A percentile compares a stretch with the other conserved stretches of the same genome.
These are phyloP conservation scores for Myxozyma melibiosi DNA, from an alignment of 805 yeast species.

Conservation along the genomic window DNA sequence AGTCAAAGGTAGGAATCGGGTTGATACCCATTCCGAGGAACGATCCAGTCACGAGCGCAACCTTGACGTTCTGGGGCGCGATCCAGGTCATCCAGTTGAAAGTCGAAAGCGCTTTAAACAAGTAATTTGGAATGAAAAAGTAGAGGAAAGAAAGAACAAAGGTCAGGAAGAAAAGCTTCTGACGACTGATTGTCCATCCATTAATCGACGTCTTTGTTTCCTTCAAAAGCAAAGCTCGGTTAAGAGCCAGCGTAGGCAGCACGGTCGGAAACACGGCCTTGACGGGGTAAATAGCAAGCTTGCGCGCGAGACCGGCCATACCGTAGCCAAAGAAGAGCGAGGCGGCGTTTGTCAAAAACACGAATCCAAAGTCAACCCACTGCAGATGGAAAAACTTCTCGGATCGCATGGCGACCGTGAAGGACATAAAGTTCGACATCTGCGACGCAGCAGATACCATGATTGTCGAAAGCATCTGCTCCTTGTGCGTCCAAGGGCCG, in stretches of 20 bases:
- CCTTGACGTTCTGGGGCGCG: constrained; percentile 51
- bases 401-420: constrained; percentile 16
- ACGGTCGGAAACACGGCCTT: constrained; percentile 59
- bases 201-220: constrained; percentile 51
- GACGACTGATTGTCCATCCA: constrained; percentile 63
- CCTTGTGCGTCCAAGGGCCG: constrained; percentile 62
- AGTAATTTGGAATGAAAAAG: constrained; percentile 63
- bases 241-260: constrained; percentile 53
- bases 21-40: constrained; percentile 47
- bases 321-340: constrained; percentile 69
- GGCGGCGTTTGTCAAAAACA: constrained; percentile 54
- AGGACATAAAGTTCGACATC: constrained; percentile 21
- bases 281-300: constrained; percentile 49
- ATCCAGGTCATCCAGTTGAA: constrained; percentile 66
- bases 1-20: constrained; percentile 52
- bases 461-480: constrained; percentile 61
- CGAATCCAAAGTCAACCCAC: constrained; percentile 52
- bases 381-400: constrained; percentile 24
- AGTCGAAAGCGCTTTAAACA: constrained; percentile 59
- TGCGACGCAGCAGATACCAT: constrained; percentile 34
- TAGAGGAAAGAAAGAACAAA: constrained; percentile 49
- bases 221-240: constrained; percentile 50
- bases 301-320: constrained; percentile 65
- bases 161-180: constrained; percentile 53
- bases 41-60: constrained; percentile 55